These are phyloP conservation scores for Geotrichum cucujoidarum DNA, from an alignment of 1,139 yeast species.

Conservation along the genomic window DNA sequence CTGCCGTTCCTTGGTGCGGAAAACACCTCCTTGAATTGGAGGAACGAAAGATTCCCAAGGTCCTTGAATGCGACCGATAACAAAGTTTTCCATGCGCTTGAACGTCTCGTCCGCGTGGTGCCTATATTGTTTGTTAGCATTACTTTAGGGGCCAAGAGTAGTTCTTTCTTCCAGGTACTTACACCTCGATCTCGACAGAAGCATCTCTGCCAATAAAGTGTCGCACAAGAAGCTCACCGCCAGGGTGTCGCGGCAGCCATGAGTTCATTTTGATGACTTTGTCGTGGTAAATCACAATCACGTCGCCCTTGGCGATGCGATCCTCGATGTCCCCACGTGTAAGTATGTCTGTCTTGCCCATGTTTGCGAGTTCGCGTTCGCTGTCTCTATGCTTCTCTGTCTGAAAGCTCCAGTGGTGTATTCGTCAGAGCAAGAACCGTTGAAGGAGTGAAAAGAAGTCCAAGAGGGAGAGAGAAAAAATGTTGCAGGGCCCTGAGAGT, in stretches of 20 bases:
- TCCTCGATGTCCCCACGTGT: constrained; percentile 40
- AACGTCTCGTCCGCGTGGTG: constrained; percentile 62
- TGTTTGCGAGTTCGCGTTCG: background rate
- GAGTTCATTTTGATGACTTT: constrained; percentile 58
- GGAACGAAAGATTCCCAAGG: constrained; percentile 75
- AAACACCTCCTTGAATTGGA: constrained; percentile 81
- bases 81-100: constrained; percentile 48
- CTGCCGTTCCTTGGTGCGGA: constrained; percentile 33
- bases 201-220: constrained; percentile 90
- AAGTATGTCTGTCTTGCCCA: constrained; percentile 14
- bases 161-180: constrained; percentile 28
- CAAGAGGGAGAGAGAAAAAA: no score
- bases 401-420: background rate
- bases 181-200: constrained; percentile 79
- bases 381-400: no score
- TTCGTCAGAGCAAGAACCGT: background rate
- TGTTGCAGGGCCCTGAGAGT: no score
- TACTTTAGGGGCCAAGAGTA: no score
- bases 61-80: constrained; percentile 56
- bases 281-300: constrained; percentile 60
- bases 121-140: no score
- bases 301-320: constrained; percentile 61
- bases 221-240: constrained; percentile 78
- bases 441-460: background rate
- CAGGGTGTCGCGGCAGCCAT: constrained; percentile 78